Evolutionary conservation across 176 grass and related monocot genomes (phyloP).

Genomic region (Microstegium vimineum): DNA sequence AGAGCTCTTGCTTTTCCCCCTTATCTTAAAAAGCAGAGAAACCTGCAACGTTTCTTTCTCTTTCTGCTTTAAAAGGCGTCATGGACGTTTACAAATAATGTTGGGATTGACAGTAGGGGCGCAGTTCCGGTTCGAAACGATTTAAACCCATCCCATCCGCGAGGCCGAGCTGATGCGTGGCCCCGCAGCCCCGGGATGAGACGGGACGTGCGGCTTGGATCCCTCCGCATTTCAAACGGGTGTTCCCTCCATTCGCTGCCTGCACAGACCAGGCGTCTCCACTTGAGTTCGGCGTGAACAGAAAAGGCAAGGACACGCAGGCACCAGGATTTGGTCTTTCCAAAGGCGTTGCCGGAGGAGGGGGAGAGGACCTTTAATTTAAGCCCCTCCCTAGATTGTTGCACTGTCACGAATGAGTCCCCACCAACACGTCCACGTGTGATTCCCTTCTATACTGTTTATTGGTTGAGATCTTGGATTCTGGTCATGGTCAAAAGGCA

Average conservation of each 20-base stretch:
- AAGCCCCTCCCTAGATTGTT: too few species aligned
- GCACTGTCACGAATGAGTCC: neutral
- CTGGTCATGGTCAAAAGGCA: constrained; percentile 15
- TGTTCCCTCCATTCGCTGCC: neutral
- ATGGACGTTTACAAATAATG: too few species aligned
- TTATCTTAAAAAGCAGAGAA: neutral
- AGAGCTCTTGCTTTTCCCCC: neutral
- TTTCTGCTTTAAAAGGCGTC: too few species aligned
- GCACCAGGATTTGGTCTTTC: neutral
- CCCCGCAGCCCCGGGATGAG: too few species aligned
- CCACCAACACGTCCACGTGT: neutral
- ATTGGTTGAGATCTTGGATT: neutral
- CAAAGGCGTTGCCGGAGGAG: neutral
- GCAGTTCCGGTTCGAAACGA: neutral
- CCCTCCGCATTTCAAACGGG: neutral
- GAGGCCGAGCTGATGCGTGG: too few species aligned
- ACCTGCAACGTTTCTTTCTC: neutral
- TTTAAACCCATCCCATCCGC: neutral
- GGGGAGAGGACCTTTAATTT: too few species aligned
- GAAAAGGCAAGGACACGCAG: neutral
- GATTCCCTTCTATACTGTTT: neutral
- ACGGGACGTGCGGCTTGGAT: neutral
- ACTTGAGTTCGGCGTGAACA: too few species aligned
- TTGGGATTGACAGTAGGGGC: too few species aligned
- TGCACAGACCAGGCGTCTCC: too few species aligned